Conservation (phyloP, 345 rosid species). For the Angophora floribunda region DNA sequence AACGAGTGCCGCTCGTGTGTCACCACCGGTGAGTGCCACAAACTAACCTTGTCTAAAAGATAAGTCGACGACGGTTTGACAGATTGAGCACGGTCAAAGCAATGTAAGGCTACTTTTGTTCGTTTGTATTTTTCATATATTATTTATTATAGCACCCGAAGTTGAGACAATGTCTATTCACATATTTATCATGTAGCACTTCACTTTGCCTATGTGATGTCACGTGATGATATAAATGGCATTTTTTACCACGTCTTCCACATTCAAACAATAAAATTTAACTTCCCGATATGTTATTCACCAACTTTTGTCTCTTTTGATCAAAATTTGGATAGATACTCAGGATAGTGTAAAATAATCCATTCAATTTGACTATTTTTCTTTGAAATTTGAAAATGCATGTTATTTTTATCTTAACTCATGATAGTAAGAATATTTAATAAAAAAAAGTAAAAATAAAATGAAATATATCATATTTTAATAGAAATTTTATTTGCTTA, state of each 20-base stretch:
- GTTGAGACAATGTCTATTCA: background rate
- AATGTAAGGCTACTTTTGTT: background rate
- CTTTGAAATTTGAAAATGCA: background rate
- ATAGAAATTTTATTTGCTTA: background rate
- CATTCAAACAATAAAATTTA: background rate
- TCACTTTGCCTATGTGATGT: background rate
- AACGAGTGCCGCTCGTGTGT: background rate
- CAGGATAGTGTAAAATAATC: background rate
- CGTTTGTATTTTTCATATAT: background rate
- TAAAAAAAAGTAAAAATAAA: background rate
- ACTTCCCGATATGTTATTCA: background rate
- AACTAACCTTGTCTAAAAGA: background rate
- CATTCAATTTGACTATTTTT: background rate
- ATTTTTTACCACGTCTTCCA: background rate
- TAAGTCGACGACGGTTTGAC: background rate
- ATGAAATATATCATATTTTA: background rate
- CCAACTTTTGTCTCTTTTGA: background rate
- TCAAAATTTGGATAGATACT: background rate
- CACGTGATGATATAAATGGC: background rate
- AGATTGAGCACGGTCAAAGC: background rate
- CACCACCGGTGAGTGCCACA: background rate
- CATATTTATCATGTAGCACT: background rate
- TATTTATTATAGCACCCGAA: background rate
- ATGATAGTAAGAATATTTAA: background rate
- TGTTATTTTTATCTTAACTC: background rate